A percentile compares a stretch with the other conserved stretches of the same genome.
These are phyloP conservation scores for Aspergillus uvarum DNA, from an alignment of 2,329 filamentous ascomycete species.

Conservation along the genomic window DNA sequence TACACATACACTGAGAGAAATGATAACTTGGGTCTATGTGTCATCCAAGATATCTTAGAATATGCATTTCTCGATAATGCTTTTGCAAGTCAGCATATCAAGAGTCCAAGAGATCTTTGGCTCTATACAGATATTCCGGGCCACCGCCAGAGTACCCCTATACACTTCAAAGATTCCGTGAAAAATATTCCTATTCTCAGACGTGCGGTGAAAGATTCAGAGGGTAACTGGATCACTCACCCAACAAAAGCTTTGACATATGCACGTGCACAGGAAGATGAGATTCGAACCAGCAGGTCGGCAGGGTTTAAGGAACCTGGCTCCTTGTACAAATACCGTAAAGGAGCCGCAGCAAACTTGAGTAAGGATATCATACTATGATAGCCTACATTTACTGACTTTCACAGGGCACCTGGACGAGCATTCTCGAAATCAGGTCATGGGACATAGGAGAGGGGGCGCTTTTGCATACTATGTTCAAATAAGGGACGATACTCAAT, in stretches of 20 bases:
- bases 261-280: slow-evolving; percentile 10
- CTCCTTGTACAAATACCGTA: slow-evolving; percentile 23
- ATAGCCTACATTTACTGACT: slow-evolving; percentile 1
- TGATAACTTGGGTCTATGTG: slow-evolving; percentile 20
- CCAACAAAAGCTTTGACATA: slow-evolving; percentile 12
- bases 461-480: slow-evolving; percentile 13
- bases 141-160: slow-evolving; percentile 23
- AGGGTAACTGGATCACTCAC: slow-evolving; percentile 15
- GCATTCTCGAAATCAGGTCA: slow-evolving; percentile 15
- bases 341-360: slow-evolving; percentile 20
- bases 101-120: slow-evolving; percentile 22
- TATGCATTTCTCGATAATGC: slow-evolving; percentile 25
- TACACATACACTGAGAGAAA: slow-evolving; percentile 21
- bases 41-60: slow-evolving; percentile 25
- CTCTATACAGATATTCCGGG: slow-evolving; percentile 20
- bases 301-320: slow-evolving; percentile 16
- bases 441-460: slow-evolving; percentile 11
- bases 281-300: slow-evolving; percentile 12
- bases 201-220: slow-evolving; percentile 8
- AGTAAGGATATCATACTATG: slow-evolving; percentile 6
- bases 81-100: slow-evolving; percentile 23
- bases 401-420: slow-evolving; percentile 14
- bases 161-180: slow-evolving; percentile 22
- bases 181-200: slow-evolving; percentile 20
- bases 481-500: slow-evolving; percentile 13